Evolutionary conservation across 2,329 filamentous ascomycete genomes (phyloP).

Genomic region (Clonostachys byssicola): DNA sequence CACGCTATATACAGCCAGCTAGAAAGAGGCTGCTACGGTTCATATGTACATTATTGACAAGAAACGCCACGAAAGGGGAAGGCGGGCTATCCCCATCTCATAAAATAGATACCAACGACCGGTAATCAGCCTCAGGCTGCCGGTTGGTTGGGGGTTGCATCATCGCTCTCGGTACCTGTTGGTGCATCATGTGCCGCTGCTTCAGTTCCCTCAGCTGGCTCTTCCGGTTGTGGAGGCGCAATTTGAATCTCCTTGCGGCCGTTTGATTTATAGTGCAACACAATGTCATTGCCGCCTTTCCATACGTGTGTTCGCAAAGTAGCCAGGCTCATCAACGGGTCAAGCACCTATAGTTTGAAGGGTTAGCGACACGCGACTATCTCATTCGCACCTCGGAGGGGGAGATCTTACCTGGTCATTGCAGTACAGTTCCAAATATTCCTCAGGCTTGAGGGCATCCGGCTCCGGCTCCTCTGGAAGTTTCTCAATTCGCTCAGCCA

Average conservation of each 20-base stretch:
- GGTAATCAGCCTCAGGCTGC: too few species aligned
- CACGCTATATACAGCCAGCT: too few species aligned
- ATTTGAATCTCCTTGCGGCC: conserved; percentile 66
- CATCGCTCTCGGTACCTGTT: not conserved
- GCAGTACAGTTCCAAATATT: conserved; percentile 93
- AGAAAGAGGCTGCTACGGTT: too few species aligned
- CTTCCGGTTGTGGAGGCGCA: conserved; percentile 9
- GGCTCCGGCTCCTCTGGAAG: conserved; percentile 55
- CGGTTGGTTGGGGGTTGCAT: too few species aligned
- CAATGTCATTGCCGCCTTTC: conserved; percentile 90
- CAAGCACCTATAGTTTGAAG: conserved; percentile 48
- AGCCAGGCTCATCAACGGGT: conserved; percentile 85
- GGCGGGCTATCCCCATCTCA: too few species aligned
- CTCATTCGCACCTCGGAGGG: too few species aligned
- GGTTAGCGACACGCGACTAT: not conserved
- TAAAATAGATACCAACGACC: too few species aligned
- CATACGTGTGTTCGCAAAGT: conserved; percentile 89
- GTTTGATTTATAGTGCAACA: conserved; percentile 88
- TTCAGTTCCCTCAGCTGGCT: conserved; percentile 6
- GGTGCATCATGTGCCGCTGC: conserved; percentile 9
- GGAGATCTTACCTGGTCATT: conserved; percentile 68
- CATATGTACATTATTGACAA: too few species aligned
- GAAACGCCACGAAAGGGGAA: too few species aligned
- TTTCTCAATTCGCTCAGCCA: conserved; percentile 85
- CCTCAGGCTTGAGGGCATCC: conserved; percentile 70